Evolutionary conservation across 352 stramenopile genomes (phyloP), one percentile per base, ranked within the genome.

Genomic region (Pythium pectinolyticum): DNA sequence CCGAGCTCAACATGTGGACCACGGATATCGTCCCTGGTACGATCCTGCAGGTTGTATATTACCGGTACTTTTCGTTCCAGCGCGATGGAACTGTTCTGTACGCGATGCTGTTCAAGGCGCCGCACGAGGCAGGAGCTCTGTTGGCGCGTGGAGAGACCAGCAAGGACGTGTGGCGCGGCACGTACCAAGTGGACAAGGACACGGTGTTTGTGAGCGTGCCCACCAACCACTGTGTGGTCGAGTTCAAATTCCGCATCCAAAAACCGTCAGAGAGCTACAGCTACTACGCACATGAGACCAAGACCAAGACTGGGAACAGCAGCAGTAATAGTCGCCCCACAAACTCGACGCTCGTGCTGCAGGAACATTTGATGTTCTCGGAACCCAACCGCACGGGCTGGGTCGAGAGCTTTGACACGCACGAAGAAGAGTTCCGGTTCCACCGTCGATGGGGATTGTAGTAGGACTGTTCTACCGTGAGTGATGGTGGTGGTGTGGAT

Each of bases 21-120:
- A 86, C 70, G 28, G 84, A 93, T 14, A 78, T 89, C 22, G 57
- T 66, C 17, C 74, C 82, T 0, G 80, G 78, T 31, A 87, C 84
- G 62, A 90, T 94, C 64, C 70, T 94, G 12, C 82, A 88, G 59
- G 83, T 86, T 35, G 75, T 92, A 27, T 92, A 94, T 70, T 94
- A 94, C 69, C 80, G 84, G 46, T 92, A 92, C 64, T 90, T 94
- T 31, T 84, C 73, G 20, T 94, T 94, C 68, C 79, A 89, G 52
- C 73, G 79, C 32, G 76, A 94, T 47, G 84, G 82, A 27, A 77
- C 79, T 0, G 81, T 93, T 45, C 63, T 91, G 11, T 93, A 93
- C 56, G 79, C 72, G 1, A 91, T 93, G 82, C 71, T 90, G 35
- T 89, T 91, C 62, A 86, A 85, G 59, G 65, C 80, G 12, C 84